Base-by-base conservation (phyloP, 164 flowering plant genomes). In the Vitis amurensis region DNA sequence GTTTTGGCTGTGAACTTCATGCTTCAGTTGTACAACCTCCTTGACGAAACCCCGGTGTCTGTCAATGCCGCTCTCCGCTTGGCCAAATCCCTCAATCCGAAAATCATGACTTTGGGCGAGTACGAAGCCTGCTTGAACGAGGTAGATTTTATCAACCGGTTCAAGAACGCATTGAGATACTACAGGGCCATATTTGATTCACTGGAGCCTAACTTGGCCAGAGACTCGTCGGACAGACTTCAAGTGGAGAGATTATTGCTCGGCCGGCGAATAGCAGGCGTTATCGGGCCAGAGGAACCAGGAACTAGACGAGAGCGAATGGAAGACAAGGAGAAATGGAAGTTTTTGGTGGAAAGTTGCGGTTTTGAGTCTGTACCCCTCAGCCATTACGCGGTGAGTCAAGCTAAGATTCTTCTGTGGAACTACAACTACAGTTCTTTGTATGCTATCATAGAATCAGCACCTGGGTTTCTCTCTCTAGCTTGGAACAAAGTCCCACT, bases 321-420 rank as follows among this genome's bases (percentile, higher is more conserved):
- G 89, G 96, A 90, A 67, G 88, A 79, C 55, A 89, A 80, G 59
- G 91, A 81, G 16, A 78, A 82, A 16, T 93, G 98, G 99, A 81
- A 69, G 71, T 16, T 49, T 11, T 55, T 88, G 60, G 86, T 95
- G 94, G 97, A 91, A 64, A 74, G 68, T 47, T 79, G 88, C 6
- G 99, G 93, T 16, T 90, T 89, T 59, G 84, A 81, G 56, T 57
- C 92, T n/a, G 79, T 90, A 1, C 30, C 66, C 0, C 79, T 88
- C 1, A 93, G 99, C 77, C 92, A 93, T 78, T 91, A 91, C 69
- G 88, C 99, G 1, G 68, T 79, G 15, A 95, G 99, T 75, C 99
- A 95, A 68, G 99, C 99, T 1, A 78, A 75, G 61, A 85, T 90
- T 1, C 84, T 95, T 5, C 81, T 95, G 0, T 93, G 96, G 98